Evolutionary conservation across 1,284 basidiomycete species (phyloP).

Genomic region (Coniferiporia sulphurascens): DNA sequence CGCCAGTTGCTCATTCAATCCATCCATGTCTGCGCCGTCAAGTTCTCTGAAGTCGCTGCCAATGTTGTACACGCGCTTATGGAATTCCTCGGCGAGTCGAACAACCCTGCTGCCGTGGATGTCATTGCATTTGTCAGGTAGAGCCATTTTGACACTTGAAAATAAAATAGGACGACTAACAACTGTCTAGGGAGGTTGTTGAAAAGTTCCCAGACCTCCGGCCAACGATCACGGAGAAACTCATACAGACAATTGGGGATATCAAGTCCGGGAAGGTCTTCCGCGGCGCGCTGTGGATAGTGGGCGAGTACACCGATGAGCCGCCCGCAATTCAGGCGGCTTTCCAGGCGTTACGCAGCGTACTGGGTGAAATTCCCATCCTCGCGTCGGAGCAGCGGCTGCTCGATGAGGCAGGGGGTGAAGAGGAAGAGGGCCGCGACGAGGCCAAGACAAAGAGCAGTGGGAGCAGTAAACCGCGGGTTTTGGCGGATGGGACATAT

Average conservation of each 20-base stretch:
- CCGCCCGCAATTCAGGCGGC: constrained; percentile 59
- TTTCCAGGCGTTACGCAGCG: constrained; percentile 81
- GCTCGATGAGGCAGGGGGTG: constrained; percentile 69
- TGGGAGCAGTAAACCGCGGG: constrained; percentile 42
- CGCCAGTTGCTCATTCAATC: constrained; percentile 96
- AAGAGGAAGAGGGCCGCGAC: constrained; percentile 42
- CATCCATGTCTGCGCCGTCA: constrained; percentile 95
- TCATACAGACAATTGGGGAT: constrained; percentile 79
- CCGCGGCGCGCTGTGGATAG: constrained; percentile 95
- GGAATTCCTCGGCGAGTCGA: constrained; percentile 97
- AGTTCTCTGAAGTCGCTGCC: constrained; percentile 96
- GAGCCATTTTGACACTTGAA: not conserved
- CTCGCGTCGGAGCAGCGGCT: constrained; percentile 84
- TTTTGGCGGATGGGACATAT: constrained; percentile 96
- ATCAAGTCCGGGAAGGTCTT: constrained; percentile 98
- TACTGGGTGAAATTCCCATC: constrained; percentile 95
- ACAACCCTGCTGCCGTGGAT: constrained; percentile 92
- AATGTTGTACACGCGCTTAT: constrained; percentile 96
- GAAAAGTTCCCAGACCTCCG: constrained; percentile 96
- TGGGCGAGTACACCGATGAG: constrained; percentile 88
- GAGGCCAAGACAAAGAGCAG: constrained; percentile 38
- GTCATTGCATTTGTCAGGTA: constrained; percentile 93
- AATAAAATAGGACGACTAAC: not conserved
- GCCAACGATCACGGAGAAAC: constrained; percentile 79
- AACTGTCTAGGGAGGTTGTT: constrained; percentile 74